Base-by-base conservation (phyloP, 148 eudicot genomes). In the Vaccinium corymbosum region DNA sequence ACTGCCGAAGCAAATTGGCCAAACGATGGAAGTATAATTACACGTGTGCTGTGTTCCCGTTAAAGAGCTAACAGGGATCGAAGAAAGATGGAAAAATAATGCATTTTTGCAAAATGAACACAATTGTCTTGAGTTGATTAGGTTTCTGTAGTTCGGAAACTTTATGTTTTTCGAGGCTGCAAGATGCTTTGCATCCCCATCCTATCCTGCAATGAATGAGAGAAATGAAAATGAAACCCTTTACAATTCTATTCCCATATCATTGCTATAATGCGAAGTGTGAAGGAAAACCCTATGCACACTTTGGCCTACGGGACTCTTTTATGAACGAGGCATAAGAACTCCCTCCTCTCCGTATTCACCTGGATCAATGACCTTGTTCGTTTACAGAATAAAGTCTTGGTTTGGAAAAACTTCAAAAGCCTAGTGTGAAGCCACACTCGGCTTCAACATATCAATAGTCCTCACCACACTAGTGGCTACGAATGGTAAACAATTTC, bases 211-310 rank as follows among this genome's bases (percentile, higher is more conserved):
- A 4, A 6, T n/a, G 22, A 1, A 19, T n/a, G 8, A 59, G 66
- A 62, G 9, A n/a, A 62, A n/a, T n/a, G n/a, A 62, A 62, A n/a
- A 7, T 20, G n/a, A n/a, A n/a, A 50, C 52, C 9, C 52, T 50
- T 1, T 1, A 50, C 66, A 61, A 14, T 19, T 15, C 19, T 17
- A 81, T 82, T 38, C 85, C 81, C 85, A 82, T n/a, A n/a, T 80
- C 22, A 55, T n/a, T 51, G 56, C 2, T 79, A 52, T 53, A 68
- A 53, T 61, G 32, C 46, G 38, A 35, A 72, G 14, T 62, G 68
- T 71, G 73, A 13, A 3, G 3, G 17, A 55, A 55, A 55, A 55
- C 4, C 17, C 14, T 55, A 55, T 14, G 57, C 57, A 2, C 20
- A 4, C 66, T 17, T 19, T 20, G 6, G 62, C n/a, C 16, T 15